Conservation (phyloP, 116 monocot species). For the Iris pallida region DNA sequence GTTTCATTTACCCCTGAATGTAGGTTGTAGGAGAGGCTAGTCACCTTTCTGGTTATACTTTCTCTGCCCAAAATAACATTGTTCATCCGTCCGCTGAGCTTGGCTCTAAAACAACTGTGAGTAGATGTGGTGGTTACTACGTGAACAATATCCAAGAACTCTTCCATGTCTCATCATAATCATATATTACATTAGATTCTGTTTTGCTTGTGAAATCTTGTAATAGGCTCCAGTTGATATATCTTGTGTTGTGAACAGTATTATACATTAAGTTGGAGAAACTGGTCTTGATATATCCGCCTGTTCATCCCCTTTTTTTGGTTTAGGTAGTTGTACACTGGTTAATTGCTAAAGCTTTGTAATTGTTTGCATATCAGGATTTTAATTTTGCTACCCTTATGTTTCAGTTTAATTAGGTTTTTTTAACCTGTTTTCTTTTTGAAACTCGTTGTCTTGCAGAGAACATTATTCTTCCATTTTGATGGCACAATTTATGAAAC, state of each 20-base stretch:
- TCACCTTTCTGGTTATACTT: slow-evolving; percentile 87
- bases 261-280: not conserved
- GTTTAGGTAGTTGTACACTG: not conserved
- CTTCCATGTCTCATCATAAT: too few species aligned
- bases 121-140: not conserved
- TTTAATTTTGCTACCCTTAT: not conserved
- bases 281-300: too few species aligned
- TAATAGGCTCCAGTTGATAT: not conserved
- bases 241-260: not conserved
- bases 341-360: not conserved
- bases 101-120: slow-evolving; percentile 96
- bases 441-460: not conserved
- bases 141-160: too few species aligned
- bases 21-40: slow-evolving; percentile 93
- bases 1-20: slow-evolving; percentile 12
- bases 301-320: slow-evolving; percentile 1
- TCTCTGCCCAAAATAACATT: slow-evolving; percentile 92
- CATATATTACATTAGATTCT: too few species aligned
- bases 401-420: not conserved
- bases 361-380: not conserved
- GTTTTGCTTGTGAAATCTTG: not conserved
- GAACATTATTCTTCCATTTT: not conserved
- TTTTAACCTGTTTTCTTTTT: not conserved
- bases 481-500: not conserved
- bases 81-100: slow-evolving; percentile 82